Evolutionary conservation across 2,329 filamentous ascomycete genomes (phyloP), one percentile per base, ranked within the genome.

Genomic region (Aspergillus ibericus): DNA sequence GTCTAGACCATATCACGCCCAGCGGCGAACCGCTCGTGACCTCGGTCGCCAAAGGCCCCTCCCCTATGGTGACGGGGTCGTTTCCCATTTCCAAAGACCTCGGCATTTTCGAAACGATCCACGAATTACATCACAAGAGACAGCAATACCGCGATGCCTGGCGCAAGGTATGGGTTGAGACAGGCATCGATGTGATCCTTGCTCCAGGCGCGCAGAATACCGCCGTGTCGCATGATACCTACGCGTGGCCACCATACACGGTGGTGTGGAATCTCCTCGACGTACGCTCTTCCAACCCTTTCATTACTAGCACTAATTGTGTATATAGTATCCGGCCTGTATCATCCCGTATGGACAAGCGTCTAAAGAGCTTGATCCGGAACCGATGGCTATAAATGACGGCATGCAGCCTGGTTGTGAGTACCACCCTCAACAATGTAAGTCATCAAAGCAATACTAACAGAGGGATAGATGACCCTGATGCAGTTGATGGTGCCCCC

Each of bases 201-300:
- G 77, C 75, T 53, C 77, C 81, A 3, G 75, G 77, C 3, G 78
- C 82, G 5, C 80, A 82, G 62, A 77, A 72, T 12, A 83, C 82
- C 0, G 82, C 84, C 0, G 78, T 81, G 0, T 72, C 71, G 16
- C 81, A 85, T 65, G 83, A 86, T 66, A 77, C 72, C 0, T 73
- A 64, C 50, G 71, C 66, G 3, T 70, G 63, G 65, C 65, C 69
- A 8, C 57, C 66, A 8, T 85, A 80, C 67, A 85, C 83, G 0
- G 66, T 78, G 16, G 59, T 85, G 29, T 77, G 77, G 67, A 87
- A 85, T 59, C 20, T 84, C 8, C 63, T 85, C 4, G 81, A 85
- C 68, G 81, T 80, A 64, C 71, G 80, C 2, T 2, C 12, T 16
- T n/a, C 4, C n/a, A n/a, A n/a, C n/a, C 9, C 4, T 3, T 13